A percentile compares a stretch with the other conserved stretches of the same genome.
Evolutionary conservation across 768 basidiomycete genomes (phyloP).

Genomic region (Chalciporus sphaerocephalus): DNA sequence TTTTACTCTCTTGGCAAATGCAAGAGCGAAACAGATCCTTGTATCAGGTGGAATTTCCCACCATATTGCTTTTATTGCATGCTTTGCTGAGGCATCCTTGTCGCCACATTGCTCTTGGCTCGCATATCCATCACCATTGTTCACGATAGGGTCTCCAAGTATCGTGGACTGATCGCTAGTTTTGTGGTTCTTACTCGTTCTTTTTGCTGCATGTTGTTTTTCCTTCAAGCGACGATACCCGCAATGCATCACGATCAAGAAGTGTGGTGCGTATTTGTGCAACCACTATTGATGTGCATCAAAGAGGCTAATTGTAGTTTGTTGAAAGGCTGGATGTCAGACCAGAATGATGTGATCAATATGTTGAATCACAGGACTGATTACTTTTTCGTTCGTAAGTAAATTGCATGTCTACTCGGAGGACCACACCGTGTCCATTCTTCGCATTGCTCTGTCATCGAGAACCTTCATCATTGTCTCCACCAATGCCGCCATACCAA

Average conservation of each 20-base stretch:
- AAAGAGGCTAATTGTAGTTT: background rate
- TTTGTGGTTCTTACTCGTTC: background rate
- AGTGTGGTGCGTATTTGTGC: background rate
- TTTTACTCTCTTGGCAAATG: background rate
- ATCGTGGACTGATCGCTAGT: background rate
- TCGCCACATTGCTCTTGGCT: background rate
- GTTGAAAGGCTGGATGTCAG: background rate
- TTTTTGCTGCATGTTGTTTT: background rate
- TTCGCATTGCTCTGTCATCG: background rate
- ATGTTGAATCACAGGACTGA: background rate
- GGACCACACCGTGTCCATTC: background rate
- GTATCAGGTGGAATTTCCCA: slow-evolving; percentile 10
- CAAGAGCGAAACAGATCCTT: background rate
- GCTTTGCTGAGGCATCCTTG: background rate
- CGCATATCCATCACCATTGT: background rate
- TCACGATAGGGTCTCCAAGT: background rate
- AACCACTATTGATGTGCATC: background rate
- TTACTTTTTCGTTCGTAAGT: background rate
- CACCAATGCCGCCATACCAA: too few species aligned
- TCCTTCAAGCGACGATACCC: background rate
- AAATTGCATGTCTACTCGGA: background rate
- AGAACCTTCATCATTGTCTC: background rate
- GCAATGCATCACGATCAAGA: background rate
- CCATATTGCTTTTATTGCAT: background rate
- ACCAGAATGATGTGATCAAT: background rate